Base-by-base conservation (phyloP, 1,139 yeast species). In the Magnusiomyces paraingens region DNA sequence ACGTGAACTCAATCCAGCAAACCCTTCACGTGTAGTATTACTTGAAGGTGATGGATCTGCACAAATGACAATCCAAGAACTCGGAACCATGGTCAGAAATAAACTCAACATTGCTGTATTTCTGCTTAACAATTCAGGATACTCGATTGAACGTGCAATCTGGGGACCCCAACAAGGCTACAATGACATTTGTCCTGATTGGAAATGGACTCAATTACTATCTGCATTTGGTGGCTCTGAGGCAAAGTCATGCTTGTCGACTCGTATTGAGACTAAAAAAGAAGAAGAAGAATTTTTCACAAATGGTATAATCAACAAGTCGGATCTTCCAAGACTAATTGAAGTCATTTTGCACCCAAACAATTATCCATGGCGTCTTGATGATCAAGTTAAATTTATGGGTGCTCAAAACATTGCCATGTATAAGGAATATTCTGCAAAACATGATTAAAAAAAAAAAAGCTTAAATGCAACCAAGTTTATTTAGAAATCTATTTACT, bases 1-100 rank as follows among this genome's bases (percentile, higher is more conserved):
- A 62, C 74, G 77, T 54, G 94, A 88, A 64, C 48, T 58, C 40
- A 52, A 61, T 49, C 52, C 55, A 18, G 39, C 52, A 17, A 47
- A 60, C 51, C 65, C 71, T 4, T 80, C 84, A 48, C 78, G 95
- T 59, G 77, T 87, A 21, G 70, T 87, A 17, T 72, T 89, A 10
- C 73, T 87, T 29, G 90, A 86, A 72, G 96, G 96, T 50, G 96
- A 90, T 65, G 96, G 96, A 1, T 83, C 94, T 8, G 89, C 96
- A 1, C 95, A 87, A 70, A 86, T 89, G 95, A 87, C 96, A 1
- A 77, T 84, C 49, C 75, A 71, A 62, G 96, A 89, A 67, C 70
- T 88, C 50, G 81, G 93, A 1, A 81, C 88, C 26, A 83, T 78
- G 66, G 70, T 85, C 50, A 78, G 90, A 55, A 75, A 79, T 60